Percentiles rank a stretch among this genome's conserved stretches.
Conservation (phyloP, 2,329 filamentous ascomycete species). For the Exophiala aquamarina region DNA sequence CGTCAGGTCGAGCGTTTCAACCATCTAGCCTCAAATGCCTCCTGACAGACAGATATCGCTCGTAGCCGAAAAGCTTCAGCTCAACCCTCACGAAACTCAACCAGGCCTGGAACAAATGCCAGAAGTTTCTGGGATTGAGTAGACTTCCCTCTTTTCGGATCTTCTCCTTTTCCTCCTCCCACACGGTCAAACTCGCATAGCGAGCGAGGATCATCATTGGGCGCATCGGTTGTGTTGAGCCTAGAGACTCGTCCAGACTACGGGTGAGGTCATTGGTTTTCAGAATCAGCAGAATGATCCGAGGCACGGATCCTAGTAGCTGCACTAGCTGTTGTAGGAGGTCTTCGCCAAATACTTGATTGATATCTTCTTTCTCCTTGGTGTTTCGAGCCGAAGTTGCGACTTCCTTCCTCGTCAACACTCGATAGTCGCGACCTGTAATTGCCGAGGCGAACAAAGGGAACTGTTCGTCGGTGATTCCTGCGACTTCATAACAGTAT, state of each 20-base stretch:
- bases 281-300: conserved; percentile 89
- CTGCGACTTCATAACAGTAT: conserved; percentile 85
- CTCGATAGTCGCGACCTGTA: conserved; percentile 84
- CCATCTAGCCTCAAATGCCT: conserved; percentile 48
- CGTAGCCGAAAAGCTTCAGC: conserved; percentile 59
- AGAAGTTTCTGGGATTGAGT: conserved; percentile 53
- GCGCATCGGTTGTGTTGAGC: conserved; percentile 57
- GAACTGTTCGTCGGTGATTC: conserved; percentile 85
- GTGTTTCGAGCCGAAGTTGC: conserved; percentile 57
- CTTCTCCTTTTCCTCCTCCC: conserved; percentile 58
- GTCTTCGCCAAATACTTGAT: conserved; percentile 79
- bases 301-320: conserved; percentile 81
- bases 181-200: conserved; percentile 63
- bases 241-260: conserved; percentile 80
- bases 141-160: conserved; percentile 50
- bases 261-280: conserved; percentile 98
- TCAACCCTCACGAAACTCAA: conserved; percentile 55
- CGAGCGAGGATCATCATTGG: conserved; percentile 65
- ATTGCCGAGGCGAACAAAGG: conserved; percentile 95
- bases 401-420: conserved; percentile 62
- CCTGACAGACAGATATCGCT: conserved; percentile 54
- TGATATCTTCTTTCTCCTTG: conserved; percentile 84
- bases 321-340: conserved; percentile 86
- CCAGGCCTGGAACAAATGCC: conserved; percentile 54
- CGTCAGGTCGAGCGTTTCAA: not conserved